Evolutionary conservation across 2,329 filamentous ascomycete genomes (phyloP).

Genomic region (Monilinia vaccinii-corymbosi): DNA sequence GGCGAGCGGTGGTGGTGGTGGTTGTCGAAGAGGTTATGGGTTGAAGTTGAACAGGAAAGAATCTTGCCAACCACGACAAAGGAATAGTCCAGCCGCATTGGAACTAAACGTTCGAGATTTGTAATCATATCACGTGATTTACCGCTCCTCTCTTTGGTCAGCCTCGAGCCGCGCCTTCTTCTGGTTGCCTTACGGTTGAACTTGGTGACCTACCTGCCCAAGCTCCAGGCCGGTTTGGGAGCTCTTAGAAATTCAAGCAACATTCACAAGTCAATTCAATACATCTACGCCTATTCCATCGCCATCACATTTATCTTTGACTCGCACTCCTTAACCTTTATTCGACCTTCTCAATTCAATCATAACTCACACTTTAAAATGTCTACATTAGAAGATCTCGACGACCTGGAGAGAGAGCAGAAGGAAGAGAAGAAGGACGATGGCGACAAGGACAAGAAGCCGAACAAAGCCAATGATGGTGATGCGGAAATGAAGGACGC

Average conservation of each 20-base stretch:
- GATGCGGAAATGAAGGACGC: conserved; percentile 92
- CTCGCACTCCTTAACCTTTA: not conserved
- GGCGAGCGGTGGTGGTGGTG: conserved; percentile 4
- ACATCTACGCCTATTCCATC: conserved; percentile 4
- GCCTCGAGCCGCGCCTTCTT: conserved; percentile 10
- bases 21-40: conserved; percentile 9
- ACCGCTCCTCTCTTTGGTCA: not conserved
- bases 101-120: not conserved
- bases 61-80: not conserved
- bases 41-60: conserved; percentile 13
- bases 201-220: conserved; percentile 5
- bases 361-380: conserved; percentile 36
- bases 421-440: conserved; percentile 53
- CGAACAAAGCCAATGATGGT: conserved; percentile 43
- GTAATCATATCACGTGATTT: not conserved
- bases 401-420: conserved; percentile 63
- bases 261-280: conserved; percentile 2
- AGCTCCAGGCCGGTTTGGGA: conserved; percentile 17
- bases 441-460: conserved; percentile 47
- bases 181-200: conserved; percentile 8
- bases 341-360: not conserved
- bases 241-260: conserved; percentile 17
- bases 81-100: conserved; percentile 6
- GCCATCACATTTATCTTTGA: not conserved
- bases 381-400: conserved; percentile 70